These are phyloP conservation scores for Pichia rugopelliculosa DNA, from an alignment of 805 yeast genomes.

Conservation along the genomic window DNA sequence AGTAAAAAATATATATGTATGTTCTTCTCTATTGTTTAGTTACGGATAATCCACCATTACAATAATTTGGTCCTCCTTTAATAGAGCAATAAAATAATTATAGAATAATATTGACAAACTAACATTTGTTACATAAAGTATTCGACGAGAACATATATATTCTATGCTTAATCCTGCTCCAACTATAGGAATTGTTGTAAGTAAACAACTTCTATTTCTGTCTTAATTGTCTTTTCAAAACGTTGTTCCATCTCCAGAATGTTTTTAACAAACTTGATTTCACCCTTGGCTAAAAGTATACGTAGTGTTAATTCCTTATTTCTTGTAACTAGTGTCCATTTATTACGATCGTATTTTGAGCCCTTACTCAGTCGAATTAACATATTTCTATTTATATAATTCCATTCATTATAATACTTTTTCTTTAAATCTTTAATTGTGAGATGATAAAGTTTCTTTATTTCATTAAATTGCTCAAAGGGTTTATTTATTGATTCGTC, in stretches of 20 bases:
- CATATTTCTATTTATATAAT: constrained; percentile 16
- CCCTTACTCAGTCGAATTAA: constrained; percentile 15
- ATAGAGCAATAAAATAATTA: too few species aligned
- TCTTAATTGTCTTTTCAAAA: constrained; percentile 20
- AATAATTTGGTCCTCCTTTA: too few species aligned
- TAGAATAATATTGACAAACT: too few species aligned
- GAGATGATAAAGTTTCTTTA: constrained; percentile 15
- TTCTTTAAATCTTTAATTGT: constrained; percentile 12
- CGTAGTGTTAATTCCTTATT: constrained; percentile 60
- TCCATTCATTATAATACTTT: constrained; percentile 20
- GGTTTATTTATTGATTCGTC: constrained; percentile 16
- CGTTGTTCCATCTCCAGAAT: constrained; percentile 25
- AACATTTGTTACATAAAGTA: too few species aligned
- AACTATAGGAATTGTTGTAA: constrained; percentile 6
- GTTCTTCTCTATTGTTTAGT: too few species aligned
- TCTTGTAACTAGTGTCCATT: constrained; percentile 35
- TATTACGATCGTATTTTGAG: constrained; percentile 31
- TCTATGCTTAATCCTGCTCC: too few species aligned
- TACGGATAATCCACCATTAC: too few species aligned
- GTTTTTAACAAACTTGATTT: constrained; percentile 19
- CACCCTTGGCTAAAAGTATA: constrained; percentile 45
- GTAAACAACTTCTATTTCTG: constrained; percentile 21
- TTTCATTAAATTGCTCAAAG: constrained; percentile 17
- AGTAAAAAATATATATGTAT: too few species aligned
- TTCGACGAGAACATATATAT: too few species aligned